Evolutionary conservation across 1,284 basidiomycete genomes (phyloP).

Genomic region (Cryptococcus sp.): DNA sequence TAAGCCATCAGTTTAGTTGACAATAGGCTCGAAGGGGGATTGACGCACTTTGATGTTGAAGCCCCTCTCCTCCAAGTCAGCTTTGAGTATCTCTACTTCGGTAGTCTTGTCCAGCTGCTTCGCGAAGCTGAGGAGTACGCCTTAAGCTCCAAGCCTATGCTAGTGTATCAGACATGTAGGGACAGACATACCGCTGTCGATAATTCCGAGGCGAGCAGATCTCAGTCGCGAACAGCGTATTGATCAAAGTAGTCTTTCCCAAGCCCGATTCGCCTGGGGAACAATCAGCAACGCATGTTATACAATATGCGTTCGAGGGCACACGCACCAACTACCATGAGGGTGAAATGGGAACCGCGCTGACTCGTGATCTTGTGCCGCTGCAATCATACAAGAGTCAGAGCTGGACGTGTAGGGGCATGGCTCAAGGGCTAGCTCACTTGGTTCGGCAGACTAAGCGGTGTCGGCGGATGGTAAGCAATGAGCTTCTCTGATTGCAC

Average conservation of each 20-base stretch:
- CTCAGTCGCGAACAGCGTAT: slow-evolving; percentile 98
- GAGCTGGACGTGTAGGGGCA: slow-evolving; percentile 3
- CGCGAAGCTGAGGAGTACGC: slow-evolving; percentile 63
- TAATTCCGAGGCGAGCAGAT: slow-evolving; percentile 91
- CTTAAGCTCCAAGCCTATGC: too few species aligned
- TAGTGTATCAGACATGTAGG: background rate
- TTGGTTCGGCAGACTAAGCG: slow-evolving; percentile 94
- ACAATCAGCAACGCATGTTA: background rate
- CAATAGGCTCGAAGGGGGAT: background rate
- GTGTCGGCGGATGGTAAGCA: slow-evolving; percentile 6
- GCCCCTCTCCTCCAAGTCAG: slow-evolving; percentile 96
- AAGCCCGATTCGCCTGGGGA: slow-evolving; percentile 86
- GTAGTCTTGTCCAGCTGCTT: slow-evolving; percentile 99
- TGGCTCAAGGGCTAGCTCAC: slow-evolving; percentile 56
- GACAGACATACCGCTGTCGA: slow-evolving; percentile 58
- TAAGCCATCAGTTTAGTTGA: background rate
- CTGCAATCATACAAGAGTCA: slow-evolving; percentile 55
- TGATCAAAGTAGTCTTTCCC: slow-evolving; percentile 95
- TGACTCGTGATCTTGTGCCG: slow-evolving; percentile 97
- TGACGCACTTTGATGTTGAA: slow-evolving; percentile 85
- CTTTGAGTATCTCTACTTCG: slow-evolving; percentile 95
- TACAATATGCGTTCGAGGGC: too few species aligned
- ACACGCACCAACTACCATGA: slow-evolving; percentile 95
- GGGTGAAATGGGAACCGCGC: slow-evolving; percentile 93
- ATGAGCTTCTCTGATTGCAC: background rate